A percentile compares a stretch with the other conserved stretches of the same genome.
These are phyloP conservation scores for Penicillium sp. DNA, from an alignment of 2,329 filamentous ascomycete species.

Conservation along the genomic window DNA sequence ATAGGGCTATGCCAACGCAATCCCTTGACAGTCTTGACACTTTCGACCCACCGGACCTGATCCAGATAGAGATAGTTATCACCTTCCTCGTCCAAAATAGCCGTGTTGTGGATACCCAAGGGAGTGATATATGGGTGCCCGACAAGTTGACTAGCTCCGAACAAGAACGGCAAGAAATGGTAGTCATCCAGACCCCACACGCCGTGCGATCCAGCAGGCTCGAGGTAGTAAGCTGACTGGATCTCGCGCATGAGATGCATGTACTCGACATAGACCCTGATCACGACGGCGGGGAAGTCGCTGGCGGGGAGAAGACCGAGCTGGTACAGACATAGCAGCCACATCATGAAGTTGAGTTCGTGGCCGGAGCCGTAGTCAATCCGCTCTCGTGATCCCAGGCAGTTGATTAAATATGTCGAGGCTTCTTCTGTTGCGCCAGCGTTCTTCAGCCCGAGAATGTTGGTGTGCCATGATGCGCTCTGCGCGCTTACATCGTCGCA, in stretches of 20 bases:
- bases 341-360: conserved; percentile 95
- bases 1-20: conserved; percentile 96
- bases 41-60: conserved; percentile 91
- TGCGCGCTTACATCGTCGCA: conserved; percentile 56
- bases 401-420: conserved; percentile 75
- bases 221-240: conserved; percentile 91
- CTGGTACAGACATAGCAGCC: conserved; percentile 91
- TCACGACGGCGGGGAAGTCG: conserved; percentile 72
- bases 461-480: conserved; percentile 43
- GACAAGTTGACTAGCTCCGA: conserved; percentile 85
- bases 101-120: conserved; percentile 79
- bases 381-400: conserved; percentile 79
- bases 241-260: conserved; percentile 81
- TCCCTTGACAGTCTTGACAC: conserved; percentile 92
- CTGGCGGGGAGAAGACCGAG: conserved; percentile 61
- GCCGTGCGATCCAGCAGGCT: conserved; percentile 93
- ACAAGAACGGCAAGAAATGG: conserved; percentile 92
- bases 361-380: conserved; percentile 98
- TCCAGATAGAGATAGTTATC: conserved; percentile 86
- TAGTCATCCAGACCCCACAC: conserved; percentile 99
- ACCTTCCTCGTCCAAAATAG: conserved; percentile 82
- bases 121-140: conserved; percentile 79
- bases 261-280: conserved; percentile 79
- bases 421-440: conserved; percentile 65
- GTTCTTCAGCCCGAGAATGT: conserved; percentile 40